These are phyloP conservation scores for Pseudocercospora musae DNA, from an alignment of 2,329 filamentous ascomycete species.

Conservation along the genomic window DNA sequence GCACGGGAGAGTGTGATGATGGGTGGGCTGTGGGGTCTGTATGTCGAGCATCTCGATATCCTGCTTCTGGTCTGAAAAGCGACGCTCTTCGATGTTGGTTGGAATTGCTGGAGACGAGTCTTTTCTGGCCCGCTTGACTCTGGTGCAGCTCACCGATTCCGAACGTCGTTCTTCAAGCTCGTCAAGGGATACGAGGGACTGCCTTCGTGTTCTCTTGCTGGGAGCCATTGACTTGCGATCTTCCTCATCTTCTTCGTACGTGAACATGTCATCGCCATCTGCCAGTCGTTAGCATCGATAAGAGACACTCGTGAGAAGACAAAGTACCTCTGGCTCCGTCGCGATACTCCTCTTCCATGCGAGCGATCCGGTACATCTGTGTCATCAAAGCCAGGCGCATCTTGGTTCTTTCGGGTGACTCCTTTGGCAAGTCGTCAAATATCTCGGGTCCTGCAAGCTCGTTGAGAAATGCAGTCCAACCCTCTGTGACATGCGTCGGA, in stretches of 20 bases:
- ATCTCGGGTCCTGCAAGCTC: slow-evolving; percentile 26
- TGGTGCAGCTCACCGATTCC: slow-evolving; percentile 10
- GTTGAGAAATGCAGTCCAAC: slow-evolving; percentile 33
- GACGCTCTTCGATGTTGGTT: not conserved
- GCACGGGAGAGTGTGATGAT: not conserved
- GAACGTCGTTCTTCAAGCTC: slow-evolving; percentile 14
- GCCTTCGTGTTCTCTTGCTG: slow-evolving; percentile 12
- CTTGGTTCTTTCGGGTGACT: slow-evolving; percentile 14
- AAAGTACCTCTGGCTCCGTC: slow-evolving; percentile 19
- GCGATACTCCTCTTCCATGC: slow-evolving; percentile 17
- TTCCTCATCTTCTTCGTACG: slow-evolving; percentile 18
- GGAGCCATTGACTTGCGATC: slow-evolving; percentile 7
- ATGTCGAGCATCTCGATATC: slow-evolving; percentile 5
- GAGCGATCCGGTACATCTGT: slow-evolving; percentile 23
- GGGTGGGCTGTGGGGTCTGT: not conserved
- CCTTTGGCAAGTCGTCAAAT: slow-evolving; percentile 29
- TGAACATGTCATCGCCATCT: slow-evolving; percentile 19
- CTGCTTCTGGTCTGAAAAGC: slow-evolving; percentile 4
- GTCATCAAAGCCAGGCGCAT: slow-evolving; percentile 14
- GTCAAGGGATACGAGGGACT: slow-evolving; percentile 7
- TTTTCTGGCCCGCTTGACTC: slow-evolving; percentile 12
- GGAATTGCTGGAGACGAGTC: slow-evolving; percentile 3
- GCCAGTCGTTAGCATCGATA: slow-evolving; percentile 1
- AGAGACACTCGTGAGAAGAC: not conserved
- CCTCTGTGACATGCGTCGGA: slow-evolving; percentile 23